Base-by-base conservation (phyloP, 345 rosid species). In the Luvunga scandens region DNA sequence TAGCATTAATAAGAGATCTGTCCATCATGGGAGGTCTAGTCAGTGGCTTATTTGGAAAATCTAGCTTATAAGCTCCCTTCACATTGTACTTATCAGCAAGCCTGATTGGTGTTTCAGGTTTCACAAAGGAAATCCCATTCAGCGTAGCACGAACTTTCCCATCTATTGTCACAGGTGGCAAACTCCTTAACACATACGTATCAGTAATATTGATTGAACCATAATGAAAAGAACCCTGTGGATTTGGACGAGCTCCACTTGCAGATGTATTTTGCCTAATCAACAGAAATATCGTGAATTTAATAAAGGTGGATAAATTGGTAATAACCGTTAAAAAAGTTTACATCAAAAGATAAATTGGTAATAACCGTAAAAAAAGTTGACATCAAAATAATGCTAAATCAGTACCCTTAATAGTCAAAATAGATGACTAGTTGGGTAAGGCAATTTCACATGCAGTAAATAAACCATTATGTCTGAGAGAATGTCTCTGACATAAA, bases 221-320 rank as follows among this genome's bases (percentile, higher is more conserved):
- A 53, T 96, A 96, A 85, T 90, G 99, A 77, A 80, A 96, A 73
- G 99, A 96, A 2, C 99, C 99, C 70, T 96, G 99, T 0, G 99
- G 98, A 72, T 96, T 96, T 71, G 98, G 98, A 39, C 99, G 94
- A 83, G 99, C 98, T 78, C 99, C 99, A 80, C 98, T 92, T 14
- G 99, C 97, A 73, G 89, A 76, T 72, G 90, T 88, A 79, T 96
- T 96, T 89, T 86, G 93, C 91, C 99, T 96, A 70, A 66, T 33
- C 73, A 83, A 79, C 24, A n/a, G 30, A 55, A 55, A 77, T 72
- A 48, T 16, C 2, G 9, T 8, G 25, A 16, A 36, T 16, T 65
- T 50, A 76, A 66, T 31, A 21, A 13, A 55, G 19, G 25, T 6
- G 24, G 9, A 33, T 34, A 50, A 66, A 24, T 30, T 9, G 12